Evolutionary conservation across 2,329 filamentous ascomycete species (phyloP), one percentile per base, ranked within the genome.

Genomic region (Hypoxylon sp.): DNA sequence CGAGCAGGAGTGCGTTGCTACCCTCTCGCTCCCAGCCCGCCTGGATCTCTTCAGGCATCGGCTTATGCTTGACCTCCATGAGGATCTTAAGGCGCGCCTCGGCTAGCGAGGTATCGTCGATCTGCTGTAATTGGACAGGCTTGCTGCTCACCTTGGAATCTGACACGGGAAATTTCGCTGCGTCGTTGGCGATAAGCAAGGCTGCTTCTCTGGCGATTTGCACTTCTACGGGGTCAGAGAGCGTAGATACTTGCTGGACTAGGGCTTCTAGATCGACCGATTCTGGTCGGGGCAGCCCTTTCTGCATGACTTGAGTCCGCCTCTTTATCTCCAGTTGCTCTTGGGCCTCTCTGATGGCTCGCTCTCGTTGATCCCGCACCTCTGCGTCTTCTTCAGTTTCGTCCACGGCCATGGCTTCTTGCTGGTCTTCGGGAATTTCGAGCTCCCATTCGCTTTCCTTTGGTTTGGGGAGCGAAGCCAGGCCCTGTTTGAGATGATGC

Each of bases 381-480:
- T 90, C 92, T 0, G 81, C 78, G 62, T 83, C 81, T 67, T 84
- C 82, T 58, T 85, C 84, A n/a, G 83, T 70, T 48, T 87, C 81
- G 40, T 82, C 78, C 2, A 73, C 73, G 2, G 72, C 70, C 15
- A 73, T 74, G 2, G 77, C 69, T 66, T 95, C 91, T 60, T 84
- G 79, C 62, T 89, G 82, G 63, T 97, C 92, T 35, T 96, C 92
- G 0, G 94, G 94, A 27, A 96, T 78, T 72, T 97, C 94, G 41
- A 98, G 85, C 66, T 98, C 95, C 89, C 91, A 98, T 65, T 97
- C 93, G 0, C 87, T 89, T 70, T 97, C 92, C 70, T 96, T 97
- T 0, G 95, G 95, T 70, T 91, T 96, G 0, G 95, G 95, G 13
- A 99, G 81, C 18, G 91, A 87, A 3, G 91, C 84, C n/a, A 99